Evolutionary conservation across 2,329 filamentous ascomycete species (phyloP).

Genomic region (Biscogniauxia sp.): DNA sequence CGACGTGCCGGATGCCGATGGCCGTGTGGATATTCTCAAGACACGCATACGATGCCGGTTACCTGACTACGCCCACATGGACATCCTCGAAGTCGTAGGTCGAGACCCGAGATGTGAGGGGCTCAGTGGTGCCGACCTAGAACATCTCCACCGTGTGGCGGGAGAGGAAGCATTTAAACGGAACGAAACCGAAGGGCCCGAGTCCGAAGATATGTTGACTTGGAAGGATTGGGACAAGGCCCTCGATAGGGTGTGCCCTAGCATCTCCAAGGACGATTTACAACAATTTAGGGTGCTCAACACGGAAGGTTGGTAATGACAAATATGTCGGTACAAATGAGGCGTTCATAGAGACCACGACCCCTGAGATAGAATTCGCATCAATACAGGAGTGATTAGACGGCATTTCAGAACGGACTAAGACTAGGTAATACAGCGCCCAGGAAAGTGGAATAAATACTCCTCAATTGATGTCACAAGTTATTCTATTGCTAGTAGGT

Average conservation of each 20-base stretch:
- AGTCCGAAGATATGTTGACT: conserved; percentile 24
- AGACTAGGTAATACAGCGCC: no score
- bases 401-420: no score
- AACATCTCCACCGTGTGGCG: conserved; percentile 45
- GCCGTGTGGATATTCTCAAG: conserved; percentile 81
- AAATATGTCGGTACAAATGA: no score
- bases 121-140: conserved; percentile 70
- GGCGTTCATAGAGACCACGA: no score
- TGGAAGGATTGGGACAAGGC: conserved; percentile 53
- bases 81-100: conserved; percentile 54
- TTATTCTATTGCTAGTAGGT: background rate
- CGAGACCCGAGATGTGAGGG: conserved; percentile 65
- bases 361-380: no score
- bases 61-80: conserved; percentile 25
- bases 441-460: no score
- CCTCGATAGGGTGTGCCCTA: conserved; percentile 46
- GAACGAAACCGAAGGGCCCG: conserved; percentile 17
- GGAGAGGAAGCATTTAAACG: conserved; percentile 29
- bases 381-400: no score
- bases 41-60: conserved; percentile 48
- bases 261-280: conserved; percentile 44
- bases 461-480: no score
- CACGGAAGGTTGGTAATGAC: conserved; percentile 29
- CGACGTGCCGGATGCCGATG: conserved; percentile 74
- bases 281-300: conserved; percentile 42